Percentiles rank a stretch among this genome's conserved stretches.
phyloP scores from a whole-genome alignment of 2,329 filamentous ascomycete genomes.

The Cordyceps militaris region DNA sequence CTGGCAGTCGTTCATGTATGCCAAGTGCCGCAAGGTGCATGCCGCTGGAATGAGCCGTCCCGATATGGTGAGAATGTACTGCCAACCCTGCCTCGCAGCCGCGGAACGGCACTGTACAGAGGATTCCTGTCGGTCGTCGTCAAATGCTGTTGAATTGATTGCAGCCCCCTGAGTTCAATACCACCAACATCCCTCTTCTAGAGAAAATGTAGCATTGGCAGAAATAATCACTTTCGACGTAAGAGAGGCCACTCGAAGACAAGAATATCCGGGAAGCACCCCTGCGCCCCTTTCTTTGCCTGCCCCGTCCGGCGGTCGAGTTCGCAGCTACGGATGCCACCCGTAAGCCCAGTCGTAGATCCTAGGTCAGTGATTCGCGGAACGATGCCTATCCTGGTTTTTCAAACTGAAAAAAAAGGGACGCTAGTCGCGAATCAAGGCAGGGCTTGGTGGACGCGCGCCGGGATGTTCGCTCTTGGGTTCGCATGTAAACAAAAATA shows the following conservation, averaged over 20 bases:
- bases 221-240: too few species aligned
- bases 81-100: neutral
- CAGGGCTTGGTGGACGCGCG: neutral
- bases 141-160: neutral
- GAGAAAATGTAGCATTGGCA: too few species aligned
- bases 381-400: neutral
- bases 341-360: slow-evolving; percentile 1
- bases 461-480: neutral
- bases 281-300: neutral
- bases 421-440: neutral
- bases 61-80: neutral
- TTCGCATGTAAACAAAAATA: neutral
- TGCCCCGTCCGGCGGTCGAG: neutral
- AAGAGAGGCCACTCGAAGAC: neutral
- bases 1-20: neutral
- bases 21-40: neutral
- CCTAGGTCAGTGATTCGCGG: slow-evolving; percentile 4
- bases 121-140: neutral
- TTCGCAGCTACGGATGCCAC: neutral
- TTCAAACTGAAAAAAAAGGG: neutral
- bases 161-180: too few species aligned
- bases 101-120: neutral
- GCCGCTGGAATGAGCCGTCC: neutral
- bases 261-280: neutral
- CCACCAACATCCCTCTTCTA: too few species aligned